A percentile compares a stretch with the other conserved stretches of the same genome.
Evolutionary conservation across 345 rosid genomes (phyloP).

Genomic region (Euphorbia tirucalli): DNA sequence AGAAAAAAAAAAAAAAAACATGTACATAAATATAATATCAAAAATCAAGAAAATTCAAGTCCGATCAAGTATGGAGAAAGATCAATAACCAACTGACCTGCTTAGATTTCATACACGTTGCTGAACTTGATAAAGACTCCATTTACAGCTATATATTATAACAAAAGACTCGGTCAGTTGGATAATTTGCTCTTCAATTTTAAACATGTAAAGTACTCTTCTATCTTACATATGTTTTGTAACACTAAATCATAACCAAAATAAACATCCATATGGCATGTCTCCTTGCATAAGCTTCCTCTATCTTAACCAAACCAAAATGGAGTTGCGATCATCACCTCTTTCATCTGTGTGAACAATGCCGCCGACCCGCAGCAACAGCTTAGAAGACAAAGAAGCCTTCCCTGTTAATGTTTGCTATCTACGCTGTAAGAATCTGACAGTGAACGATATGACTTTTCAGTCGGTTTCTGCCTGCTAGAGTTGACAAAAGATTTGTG

Average conservation of each 20-base stretch:
- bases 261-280: slow-evolving; percentile 9
- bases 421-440: slow-evolving; percentile 67
- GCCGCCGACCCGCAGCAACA: slow-evolving; percentile 9
- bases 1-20: too few species aligned
- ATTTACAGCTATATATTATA: not conserved
- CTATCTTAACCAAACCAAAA: too few species aligned
- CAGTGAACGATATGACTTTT: slow-evolving; percentile 74
- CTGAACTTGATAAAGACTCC: not conserved
- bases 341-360: not conserved
- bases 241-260: slow-evolving; percentile 23
- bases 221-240: slow-evolving; percentile 22
- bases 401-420: slow-evolving; percentile 1
- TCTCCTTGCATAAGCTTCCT: slow-evolving; percentile 5
- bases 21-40: not conserved
- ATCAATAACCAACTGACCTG: slow-evolving; percentile 28
- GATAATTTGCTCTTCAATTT: slow-evolving; percentile 20
- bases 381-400: slow-evolving; percentile 12
- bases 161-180: slow-evolving; percentile 13
- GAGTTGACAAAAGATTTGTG: slow-evolving; percentile 63
- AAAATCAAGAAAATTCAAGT: not conserved
- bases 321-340: too few species aligned
- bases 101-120: not conserved
- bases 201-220: slow-evolving; percentile 23
- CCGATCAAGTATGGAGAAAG: slow-evolving; percentile 9
- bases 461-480: slow-evolving; percentile 65